Percentiles rank a stretch among this genome's conserved stretches.
phyloP scores from a whole-genome alignment of 2,329 filamentous ascomycete species.

The Pochonia chlamydosporia region DNA sequence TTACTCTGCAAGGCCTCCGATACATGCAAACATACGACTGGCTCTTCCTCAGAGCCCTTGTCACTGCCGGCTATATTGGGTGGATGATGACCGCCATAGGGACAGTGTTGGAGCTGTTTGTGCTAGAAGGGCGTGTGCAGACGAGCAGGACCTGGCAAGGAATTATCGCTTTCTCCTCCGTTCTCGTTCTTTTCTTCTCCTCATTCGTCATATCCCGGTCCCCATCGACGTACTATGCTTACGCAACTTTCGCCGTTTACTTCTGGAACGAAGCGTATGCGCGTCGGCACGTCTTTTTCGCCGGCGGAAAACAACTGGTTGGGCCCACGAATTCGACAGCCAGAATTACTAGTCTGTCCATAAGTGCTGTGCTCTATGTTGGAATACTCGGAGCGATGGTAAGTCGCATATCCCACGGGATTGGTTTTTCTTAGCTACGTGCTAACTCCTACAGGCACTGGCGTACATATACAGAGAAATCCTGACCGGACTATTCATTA shows the following conservation, averaged over 20 bases:
- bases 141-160: conserved; percentile 57
- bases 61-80: conserved; percentile 86
- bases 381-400: conserved; percentile 74
- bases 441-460: conserved; percentile 57
- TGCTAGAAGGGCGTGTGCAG: conserved; percentile 64
- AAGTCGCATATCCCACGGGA: conserved; percentile 28
- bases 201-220: conserved; percentile 76
- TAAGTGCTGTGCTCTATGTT: conserved; percentile 65
- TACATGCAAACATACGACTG: conserved; percentile 98
- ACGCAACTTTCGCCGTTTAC: conserved; percentile 83
- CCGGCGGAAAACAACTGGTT: conserved; percentile 64
- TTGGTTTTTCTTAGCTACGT: no score
- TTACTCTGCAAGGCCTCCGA: conserved; percentile 74
- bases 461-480: conserved; percentile 90
- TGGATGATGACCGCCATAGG: conserved; percentile 93
- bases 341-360: conserved; percentile 49
- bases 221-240: conserved; percentile 79
- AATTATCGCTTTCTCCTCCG: conserved; percentile 64
- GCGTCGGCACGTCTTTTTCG: conserved; percentile 60
- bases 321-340: conserved; percentile 57
- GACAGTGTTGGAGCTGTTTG: conserved; percentile 81
- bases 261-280: conserved; percentile 97
- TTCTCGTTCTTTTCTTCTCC: conserved; percentile 68
- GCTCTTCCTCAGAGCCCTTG: conserved; percentile 84
- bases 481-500: conserved; percentile 71